Conservation (phyloP, 1,284 basidiomycete species). For the Moesziomyces sp. region DNA sequence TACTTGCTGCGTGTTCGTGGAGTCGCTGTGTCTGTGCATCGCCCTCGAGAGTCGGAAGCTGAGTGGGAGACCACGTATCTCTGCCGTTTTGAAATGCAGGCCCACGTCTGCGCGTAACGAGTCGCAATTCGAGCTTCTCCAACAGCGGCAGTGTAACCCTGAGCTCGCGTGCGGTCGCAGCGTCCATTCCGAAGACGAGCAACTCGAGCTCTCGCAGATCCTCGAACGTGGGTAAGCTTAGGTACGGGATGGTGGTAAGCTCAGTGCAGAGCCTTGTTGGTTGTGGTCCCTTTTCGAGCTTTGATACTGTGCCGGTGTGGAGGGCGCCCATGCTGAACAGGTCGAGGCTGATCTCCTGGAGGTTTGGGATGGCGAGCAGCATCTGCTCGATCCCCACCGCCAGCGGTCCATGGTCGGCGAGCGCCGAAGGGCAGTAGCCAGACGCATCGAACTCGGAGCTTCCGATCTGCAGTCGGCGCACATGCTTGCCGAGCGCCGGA, state of each 20-base stretch:
- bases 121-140: slow-evolving; percentile 39
- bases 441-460: slow-evolving; percentile 44
- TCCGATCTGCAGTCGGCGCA: slow-evolving; percentile 40
- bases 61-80: slow-evolving; percentile 33
- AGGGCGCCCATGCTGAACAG: slow-evolving; percentile 53
- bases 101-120: slow-evolving; percentile 38
- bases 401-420: slow-evolving; percentile 44
- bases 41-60: slow-evolving; percentile 24
- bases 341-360: slow-evolving; percentile 53
- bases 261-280: slow-evolving; percentile 48
- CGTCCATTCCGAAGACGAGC: slow-evolving; percentile 53
- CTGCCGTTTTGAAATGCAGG: slow-evolving; percentile 18
- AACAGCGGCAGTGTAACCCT: slow-evolving; percentile 37
- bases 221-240: slow-evolving; percentile 51
- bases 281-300: slow-evolving; percentile 46
- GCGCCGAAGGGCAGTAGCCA: slow-evolving; percentile 50
- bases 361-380: slow-evolving; percentile 40
- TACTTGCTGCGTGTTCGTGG: slow-evolving; percentile 4
- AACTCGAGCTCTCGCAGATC: slow-evolving; percentile 50
- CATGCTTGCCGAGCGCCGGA: slow-evolving; percentile 38
- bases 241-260: slow-evolving; percentile 49
- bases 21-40: slow-evolving; percentile 1
- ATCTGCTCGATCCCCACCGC: slow-evolving; percentile 56
- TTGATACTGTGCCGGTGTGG: slow-evolving; percentile 29
- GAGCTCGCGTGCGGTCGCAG: slow-evolving; percentile 32